These are phyloP conservation scores for Suillus americanus DNA, from an alignment of 768 basidiomycete species.

Conservation along the genomic window DNA sequence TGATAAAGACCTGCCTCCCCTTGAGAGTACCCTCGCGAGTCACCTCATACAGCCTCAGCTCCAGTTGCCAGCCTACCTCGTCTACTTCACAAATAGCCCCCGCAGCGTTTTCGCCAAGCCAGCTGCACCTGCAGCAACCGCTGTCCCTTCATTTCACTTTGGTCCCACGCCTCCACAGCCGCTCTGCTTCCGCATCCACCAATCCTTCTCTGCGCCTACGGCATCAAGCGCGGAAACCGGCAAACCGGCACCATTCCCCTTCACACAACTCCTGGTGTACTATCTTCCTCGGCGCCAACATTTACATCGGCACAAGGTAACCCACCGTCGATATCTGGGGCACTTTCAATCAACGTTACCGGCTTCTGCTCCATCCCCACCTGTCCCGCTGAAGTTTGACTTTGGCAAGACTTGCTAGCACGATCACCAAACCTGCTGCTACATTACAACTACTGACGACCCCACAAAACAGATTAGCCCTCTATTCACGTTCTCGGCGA, in stretches of 20 bases:
- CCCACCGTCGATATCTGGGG: constrained; percentile 21
- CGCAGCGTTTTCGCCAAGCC: too few species aligned
- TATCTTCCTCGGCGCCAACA: constrained; percentile 15
- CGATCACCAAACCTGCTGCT: not conserved
- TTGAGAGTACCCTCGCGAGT: too few species aligned
- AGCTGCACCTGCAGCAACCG: constrained; percentile 4
- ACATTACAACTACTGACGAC: constrained; percentile 5
- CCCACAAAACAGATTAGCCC: constrained; percentile 14
- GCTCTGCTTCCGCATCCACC: constrained; percentile 2
- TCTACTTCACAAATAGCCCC: too few species aligned
- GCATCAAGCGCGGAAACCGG: constrained; percentile 9
- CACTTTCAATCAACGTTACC: constrained; percentile 9
- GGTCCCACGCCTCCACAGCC: constrained; percentile 1
- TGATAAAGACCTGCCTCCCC: too few species aligned
- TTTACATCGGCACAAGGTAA: constrained; percentile 7
- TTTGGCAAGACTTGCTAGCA: constrained; percentile 7
- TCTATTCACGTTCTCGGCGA: constrained; percentile 21
- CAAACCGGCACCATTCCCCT: constrained; percentile 11
- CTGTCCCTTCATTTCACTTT: constrained; percentile 7
- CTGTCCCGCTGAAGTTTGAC: constrained; percentile 13
- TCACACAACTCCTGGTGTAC: constrained; percentile 14
- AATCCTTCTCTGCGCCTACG: not conserved
- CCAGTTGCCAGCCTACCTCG: too few species aligned
- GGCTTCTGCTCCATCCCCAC: constrained; percentile 10
- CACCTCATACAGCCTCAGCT: too few species aligned